A percentile compares a stretch with the other conserved stretches of the same genome.
Conservation (phyloP, 2,329 filamentous ascomycete genomes). For the Basipetospora chlamydospora region DNA sequence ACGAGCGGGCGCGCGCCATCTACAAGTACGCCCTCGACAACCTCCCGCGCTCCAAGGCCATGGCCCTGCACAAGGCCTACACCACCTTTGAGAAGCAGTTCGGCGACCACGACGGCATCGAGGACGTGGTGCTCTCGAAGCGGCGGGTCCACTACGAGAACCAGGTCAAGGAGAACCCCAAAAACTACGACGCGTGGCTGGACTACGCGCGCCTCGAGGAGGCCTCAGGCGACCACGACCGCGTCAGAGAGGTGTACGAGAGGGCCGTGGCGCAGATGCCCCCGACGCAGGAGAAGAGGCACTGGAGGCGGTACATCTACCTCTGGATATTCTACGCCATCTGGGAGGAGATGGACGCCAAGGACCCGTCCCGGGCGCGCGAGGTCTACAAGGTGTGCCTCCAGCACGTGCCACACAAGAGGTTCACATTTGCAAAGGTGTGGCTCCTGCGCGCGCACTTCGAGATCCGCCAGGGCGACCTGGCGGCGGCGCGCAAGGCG, state of each 20-base stretch:
- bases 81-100: slow-evolving; percentile 98
- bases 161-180: slow-evolving; percentile 80
- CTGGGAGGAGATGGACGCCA: slow-evolving; percentile 80
- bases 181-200: slow-evolving; percentile 96
- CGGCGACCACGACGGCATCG: slow-evolving; percentile 81
- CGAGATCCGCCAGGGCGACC: slow-evolving; percentile 73
- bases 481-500: slow-evolving; percentile 71
- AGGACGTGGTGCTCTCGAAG: slow-evolving; percentile 92
- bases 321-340: slow-evolving; percentile 96
- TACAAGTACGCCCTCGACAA: slow-evolving; percentile 95
- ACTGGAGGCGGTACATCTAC: slow-evolving; percentile 96
- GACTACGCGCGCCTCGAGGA: slow-evolving; percentile 90
- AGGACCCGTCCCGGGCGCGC: slow-evolving; percentile 62
- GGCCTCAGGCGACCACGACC: slow-evolving; percentile 63
- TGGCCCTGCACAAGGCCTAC: slow-evolving; percentile 78
- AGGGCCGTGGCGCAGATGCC: slow-evolving; percentile 90
- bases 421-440: slow-evolving; percentile 93
- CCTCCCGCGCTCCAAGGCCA: slow-evolving; percentile 74
- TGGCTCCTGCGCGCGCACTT: slow-evolving; percentile 93
- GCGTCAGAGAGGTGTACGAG: slow-evolving; percentile 86
- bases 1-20: slow-evolving; percentile 83
- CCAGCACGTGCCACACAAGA: slow-evolving; percentile 81
- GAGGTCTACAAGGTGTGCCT: slow-evolving; percentile 88
- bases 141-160: slow-evolving; percentile 88
- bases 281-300: slow-evolving; percentile 87